Percentiles rank a stretch among this genome's conserved stretches.
Conservation (phyloP, 192 early-diverging fungal genomes). For the Coemansia sp. region DNA sequence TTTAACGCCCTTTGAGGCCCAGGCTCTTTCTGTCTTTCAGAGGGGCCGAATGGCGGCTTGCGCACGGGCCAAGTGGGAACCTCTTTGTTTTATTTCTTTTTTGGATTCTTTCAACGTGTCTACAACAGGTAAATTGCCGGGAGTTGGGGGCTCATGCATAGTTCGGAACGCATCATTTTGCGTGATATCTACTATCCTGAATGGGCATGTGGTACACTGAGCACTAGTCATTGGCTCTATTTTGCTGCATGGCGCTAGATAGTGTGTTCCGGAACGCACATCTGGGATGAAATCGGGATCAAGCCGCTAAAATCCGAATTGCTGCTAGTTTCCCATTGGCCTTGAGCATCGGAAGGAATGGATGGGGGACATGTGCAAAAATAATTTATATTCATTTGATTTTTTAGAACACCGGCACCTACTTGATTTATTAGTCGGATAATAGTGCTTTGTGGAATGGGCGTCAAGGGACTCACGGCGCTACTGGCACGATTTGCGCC, state of each 20-base stretch:
- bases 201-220: not conserved
- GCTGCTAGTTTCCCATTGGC: not conserved
- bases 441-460: constrained; percentile 39
- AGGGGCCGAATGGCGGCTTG: not conserved
- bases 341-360: not conserved
- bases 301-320: not conserved
- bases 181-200: not conserved
- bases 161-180: not conserved
- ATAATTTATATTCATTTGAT: not conserved
- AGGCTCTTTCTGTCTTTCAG: not conserved
- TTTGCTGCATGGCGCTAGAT: not conserved
- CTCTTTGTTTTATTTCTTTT: not conserved
- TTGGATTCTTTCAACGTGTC: not conserved
- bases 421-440: not conserved
- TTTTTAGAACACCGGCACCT: not conserved
- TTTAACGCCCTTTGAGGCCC: not conserved
- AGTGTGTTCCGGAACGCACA: not conserved
- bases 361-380: not conserved
- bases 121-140: not conserved
- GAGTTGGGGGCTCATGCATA: not conserved
- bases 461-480: constrained; percentile 56
- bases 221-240: not conserved
- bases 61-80: not conserved
- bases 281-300: not conserved
- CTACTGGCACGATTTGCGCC: constrained; percentile 58